phyloP scores from a whole-genome alignment of 176 grass and related monocot genomes.

The Saccharum spontaneum region DNA sequence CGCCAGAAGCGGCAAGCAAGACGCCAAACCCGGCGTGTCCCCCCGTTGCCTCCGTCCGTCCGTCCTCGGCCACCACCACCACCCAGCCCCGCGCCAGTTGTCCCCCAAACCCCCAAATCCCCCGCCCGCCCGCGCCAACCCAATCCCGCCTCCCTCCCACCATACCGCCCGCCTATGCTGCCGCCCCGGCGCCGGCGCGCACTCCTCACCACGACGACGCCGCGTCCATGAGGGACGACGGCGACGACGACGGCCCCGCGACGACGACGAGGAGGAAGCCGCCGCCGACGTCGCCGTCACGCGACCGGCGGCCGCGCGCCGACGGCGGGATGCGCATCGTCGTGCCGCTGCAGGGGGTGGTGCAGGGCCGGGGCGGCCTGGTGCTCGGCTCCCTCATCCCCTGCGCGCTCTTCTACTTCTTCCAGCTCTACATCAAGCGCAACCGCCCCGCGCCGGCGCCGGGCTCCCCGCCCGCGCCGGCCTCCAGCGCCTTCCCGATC shows the following conservation, averaged over 20 bases:
- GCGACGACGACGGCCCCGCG: constrained; percentile 19
- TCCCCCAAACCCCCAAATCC: constrained; percentile 36
- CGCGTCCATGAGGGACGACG: constrained; percentile 28
- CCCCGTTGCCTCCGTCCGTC: background rate
- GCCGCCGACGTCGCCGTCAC: background rate
- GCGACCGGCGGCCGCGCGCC: constrained; percentile 23
- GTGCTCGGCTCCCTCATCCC: constrained; percentile 95
- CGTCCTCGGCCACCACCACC: background rate
- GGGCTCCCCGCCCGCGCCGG: background rate
- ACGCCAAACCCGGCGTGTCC: constrained; percentile 41
- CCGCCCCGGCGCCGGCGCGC: constrained; percentile 6
- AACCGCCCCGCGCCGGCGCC: constrained; percentile 41
- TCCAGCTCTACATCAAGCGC: constrained; percentile 97
- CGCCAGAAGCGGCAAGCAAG: constrained; percentile 8
- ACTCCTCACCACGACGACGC: background rate
- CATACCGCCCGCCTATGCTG: background rate
- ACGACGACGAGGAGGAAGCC: background rate
- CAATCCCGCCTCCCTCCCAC: constrained; percentile 5
- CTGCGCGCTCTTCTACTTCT: constrained; percentile 97
- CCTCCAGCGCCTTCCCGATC: constrained; percentile 12
- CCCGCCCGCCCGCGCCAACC: constrained; percentile 32
- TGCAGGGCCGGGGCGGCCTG: constrained; percentile 90
- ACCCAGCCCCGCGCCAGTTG: background rate
- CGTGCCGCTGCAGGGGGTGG: constrained; percentile 85
- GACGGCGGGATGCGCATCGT: constrained; percentile 94